These are phyloP conservation scores for Cladophialophora immunda DNA, from an alignment of 2,329 filamentous ascomycete species.

Conservation along the genomic window DNA sequence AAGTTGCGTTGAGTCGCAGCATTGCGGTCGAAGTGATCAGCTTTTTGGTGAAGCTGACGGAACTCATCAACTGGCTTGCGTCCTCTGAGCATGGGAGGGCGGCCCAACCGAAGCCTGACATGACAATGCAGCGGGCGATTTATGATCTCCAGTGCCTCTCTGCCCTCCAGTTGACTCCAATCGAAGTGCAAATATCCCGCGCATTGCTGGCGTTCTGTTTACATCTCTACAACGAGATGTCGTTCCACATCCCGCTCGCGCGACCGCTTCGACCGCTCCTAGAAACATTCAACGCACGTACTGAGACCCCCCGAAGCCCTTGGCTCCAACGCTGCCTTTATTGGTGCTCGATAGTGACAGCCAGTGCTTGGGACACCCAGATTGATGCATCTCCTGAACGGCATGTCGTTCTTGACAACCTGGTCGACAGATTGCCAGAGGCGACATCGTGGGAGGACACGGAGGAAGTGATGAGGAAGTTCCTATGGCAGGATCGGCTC, in stretches of 20 bases:
- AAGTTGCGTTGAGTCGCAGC: slow-evolving; percentile 26
- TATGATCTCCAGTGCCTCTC: slow-evolving; percentile 33
- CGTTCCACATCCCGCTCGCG: slow-evolving; percentile 28
- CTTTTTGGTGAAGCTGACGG: slow-evolving; percentile 30
- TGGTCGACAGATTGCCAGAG: slow-evolving; percentile 14
- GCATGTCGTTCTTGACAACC: slow-evolving; percentile 23
- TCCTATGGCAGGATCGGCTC: slow-evolving; percentile 25
- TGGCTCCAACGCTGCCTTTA: slow-evolving; percentile 32
- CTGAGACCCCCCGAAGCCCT: slow-evolving; percentile 13
- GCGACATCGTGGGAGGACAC: slow-evolving; percentile 27
- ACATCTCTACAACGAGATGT: slow-evolving; percentile 31
- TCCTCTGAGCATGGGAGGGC: background rate
- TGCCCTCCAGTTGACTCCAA: slow-evolving; percentile 21
- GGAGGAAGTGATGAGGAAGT: slow-evolving; percentile 24
- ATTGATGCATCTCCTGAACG: slow-evolving; percentile 25
- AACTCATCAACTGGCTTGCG: slow-evolving; percentile 24
- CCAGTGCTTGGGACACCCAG: slow-evolving; percentile 32
- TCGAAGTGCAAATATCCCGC: slow-evolving; percentile 24
- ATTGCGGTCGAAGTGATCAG: slow-evolving; percentile 31
- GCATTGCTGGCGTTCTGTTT: slow-evolving; percentile 30
- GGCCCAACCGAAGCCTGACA: slow-evolving; percentile 8
- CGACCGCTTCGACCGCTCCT: slow-evolving; percentile 29
- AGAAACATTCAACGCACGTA: slow-evolving; percentile 21
- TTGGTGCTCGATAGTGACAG: slow-evolving; percentile 29
- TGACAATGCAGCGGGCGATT: slow-evolving; percentile 34